Evolutionary conservation across 1,139 yeast genomes (phyloP), one percentile per base, ranked within the genome.

Genomic region (Diutina scorzettiae): DNA sequence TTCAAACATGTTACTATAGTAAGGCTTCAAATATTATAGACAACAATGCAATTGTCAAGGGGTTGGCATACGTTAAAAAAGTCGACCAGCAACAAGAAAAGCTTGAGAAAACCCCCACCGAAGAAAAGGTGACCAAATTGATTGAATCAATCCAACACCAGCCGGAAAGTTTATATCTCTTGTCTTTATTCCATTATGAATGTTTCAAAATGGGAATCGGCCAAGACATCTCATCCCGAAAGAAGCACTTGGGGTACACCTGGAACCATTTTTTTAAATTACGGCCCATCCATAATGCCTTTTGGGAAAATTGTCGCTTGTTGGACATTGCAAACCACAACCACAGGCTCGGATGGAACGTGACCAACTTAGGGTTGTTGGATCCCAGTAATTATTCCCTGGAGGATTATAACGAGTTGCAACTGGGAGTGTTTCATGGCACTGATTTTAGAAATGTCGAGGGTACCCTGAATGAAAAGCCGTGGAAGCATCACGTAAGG

Each of bases 281-380:
- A 5, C 39, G 39, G n/a, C 39, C 39, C 18, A 34, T 34, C 28
- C 39, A 34, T 14, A n/a, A n/a, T 9, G 39, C 39, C 2, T 34
- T 34, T 23, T 34, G 39, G 39, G 39, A 34, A 9, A 34, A 34
- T 14, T 21, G 28, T 23, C 39, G 27, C 28, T 14, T 34, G n/a
- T 23, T 34, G 19, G 39, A 34, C n/a, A 23, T 34, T 23, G 27
- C 39, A 3, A 34, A 34, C 4, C 39, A 34, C 12, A 34, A 34
- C 11, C 39, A 34, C 19, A 34, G 23, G 28, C 16, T 34, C 18
- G 24, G 24, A 2, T 34, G 23, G 7, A 28, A 23, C 14, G 17
- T 23, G 9, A 14, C 21, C 1, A 14, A 34, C 4, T 21, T 34
- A 11, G 39, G 39, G 18, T 23, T 34, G 5, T 21, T 34, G 12